These are phyloP conservation scores for Ganoderma leucocontextum DNA, from an alignment of 1,284 basidiomycete genomes.

Conservation along the genomic window DNA sequence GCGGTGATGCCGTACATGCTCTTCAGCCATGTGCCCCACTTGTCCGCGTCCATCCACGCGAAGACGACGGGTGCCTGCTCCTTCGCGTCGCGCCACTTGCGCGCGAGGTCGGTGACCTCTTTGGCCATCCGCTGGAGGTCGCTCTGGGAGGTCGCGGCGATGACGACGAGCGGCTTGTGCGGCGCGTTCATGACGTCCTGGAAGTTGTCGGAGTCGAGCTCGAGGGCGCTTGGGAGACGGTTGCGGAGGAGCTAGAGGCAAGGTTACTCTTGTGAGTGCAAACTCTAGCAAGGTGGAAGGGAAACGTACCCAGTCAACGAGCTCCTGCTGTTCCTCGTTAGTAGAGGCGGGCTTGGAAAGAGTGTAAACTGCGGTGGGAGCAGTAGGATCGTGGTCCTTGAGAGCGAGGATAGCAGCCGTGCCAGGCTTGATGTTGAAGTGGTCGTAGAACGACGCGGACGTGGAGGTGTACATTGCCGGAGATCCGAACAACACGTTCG, in stretches of 20 bases:
- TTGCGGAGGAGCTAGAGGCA: slow-evolving; percentile 48
- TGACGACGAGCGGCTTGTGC: slow-evolving; percentile 77
- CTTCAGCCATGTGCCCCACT: slow-evolving; percentile 88
- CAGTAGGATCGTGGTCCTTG: slow-evolving; percentile 68
- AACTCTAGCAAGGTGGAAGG: neutral
- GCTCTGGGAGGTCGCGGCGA: slow-evolving; percentile 59
- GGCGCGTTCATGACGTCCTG: slow-evolving; percentile 84
- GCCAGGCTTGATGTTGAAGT: slow-evolving; percentile 58
- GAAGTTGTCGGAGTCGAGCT: slow-evolving; percentile 81
- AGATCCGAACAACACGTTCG: slow-evolving; percentile 70
- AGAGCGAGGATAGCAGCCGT: slow-evolving; percentile 73
- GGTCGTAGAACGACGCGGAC: slow-evolving; percentile 53
- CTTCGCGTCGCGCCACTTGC: slow-evolving; percentile 68
- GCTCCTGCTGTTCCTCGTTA: slow-evolving; percentile 20
- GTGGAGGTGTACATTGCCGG: slow-evolving; percentile 73
- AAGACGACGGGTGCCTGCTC: slow-evolving; percentile 74
- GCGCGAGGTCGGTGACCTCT: slow-evolving; percentile 62
- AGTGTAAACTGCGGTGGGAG: slow-evolving; percentile 44
- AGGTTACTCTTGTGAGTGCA: neutral
- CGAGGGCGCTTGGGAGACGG: slow-evolving; percentile 73
- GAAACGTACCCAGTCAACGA: slow-evolving; percentile 39
- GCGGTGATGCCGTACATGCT: slow-evolving; percentile 79
- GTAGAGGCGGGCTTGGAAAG: slow-evolving; percentile 23
- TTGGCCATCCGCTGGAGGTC: slow-evolving; percentile 53
- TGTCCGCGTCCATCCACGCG: slow-evolving; percentile 83